These are phyloP conservation scores for Pelargonium australe DNA, from an alignment of 441 rosid genomes.

Conservation along the genomic window DNA sequence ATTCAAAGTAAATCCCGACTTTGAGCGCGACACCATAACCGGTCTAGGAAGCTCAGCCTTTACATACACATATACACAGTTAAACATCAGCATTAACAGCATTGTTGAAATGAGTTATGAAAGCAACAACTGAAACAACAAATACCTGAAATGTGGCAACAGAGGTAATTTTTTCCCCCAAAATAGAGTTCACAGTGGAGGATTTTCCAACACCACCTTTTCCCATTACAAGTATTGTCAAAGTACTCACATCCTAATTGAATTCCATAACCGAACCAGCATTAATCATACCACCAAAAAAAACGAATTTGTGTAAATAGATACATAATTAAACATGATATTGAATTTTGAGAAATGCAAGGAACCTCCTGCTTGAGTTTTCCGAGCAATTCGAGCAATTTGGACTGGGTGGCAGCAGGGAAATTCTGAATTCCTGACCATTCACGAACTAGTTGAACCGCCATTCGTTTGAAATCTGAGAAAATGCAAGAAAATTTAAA, in stretches of 20 bases:
- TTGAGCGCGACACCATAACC: constrained; percentile 44
- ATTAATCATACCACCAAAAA: not conserved
- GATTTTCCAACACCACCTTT: constrained; percentile 56
- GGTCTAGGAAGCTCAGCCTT: constrained; percentile 49
- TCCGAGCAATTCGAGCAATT: constrained; percentile 43
- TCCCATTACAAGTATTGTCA: constrained; percentile 49
- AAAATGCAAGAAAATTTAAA: not conserved
- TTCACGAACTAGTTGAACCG: constrained; percentile 39
- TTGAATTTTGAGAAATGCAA: not conserved
- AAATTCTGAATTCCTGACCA: constrained; percentile 51
- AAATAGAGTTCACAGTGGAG: constrained; percentile 47
- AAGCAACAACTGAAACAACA: constrained; percentile 8
- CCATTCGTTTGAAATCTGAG: constrained; percentile 16
- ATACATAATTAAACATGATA: constrained; percentile 6
- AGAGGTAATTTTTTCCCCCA: constrained; percentile 43
- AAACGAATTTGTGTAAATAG: not conserved
- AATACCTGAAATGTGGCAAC: constrained; percentile 52
- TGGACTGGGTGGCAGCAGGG: constrained; percentile 48
- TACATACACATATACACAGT: constrained; percentile 10
- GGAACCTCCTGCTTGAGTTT: constrained; percentile 44
- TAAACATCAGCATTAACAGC: not conserved
- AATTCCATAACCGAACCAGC: not conserved
- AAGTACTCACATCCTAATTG: constrained; percentile 37
- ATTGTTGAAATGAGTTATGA: not conserved
- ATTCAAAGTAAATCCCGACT: constrained; percentile 44